These are phyloP conservation scores for Claviceps sorghi DNA, from an alignment of 2,329 filamentous ascomycete species.

Conservation along the genomic window DNA sequence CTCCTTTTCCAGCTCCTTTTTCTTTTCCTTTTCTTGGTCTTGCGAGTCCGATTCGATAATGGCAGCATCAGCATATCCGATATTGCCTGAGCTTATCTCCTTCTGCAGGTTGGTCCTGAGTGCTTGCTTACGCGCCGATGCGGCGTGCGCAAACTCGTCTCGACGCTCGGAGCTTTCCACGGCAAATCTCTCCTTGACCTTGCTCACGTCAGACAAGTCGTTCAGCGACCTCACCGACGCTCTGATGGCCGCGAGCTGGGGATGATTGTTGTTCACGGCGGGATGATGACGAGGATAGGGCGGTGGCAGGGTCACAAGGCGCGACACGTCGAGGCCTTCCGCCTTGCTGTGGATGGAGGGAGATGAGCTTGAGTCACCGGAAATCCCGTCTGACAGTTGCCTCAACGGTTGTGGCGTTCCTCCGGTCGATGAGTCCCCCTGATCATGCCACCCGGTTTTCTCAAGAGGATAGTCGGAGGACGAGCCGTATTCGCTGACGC, in stretches of 20 bases:
- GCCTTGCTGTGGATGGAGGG: conserved; percentile 30
- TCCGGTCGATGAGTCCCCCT: conserved; percentile 20
- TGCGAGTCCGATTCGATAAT: conserved; percentile 65
- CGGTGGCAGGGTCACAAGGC: conserved; percentile 82
- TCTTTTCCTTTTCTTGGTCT: conserved; percentile 51
- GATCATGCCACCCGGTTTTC: conserved; percentile 40
- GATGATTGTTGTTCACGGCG: conserved; percentile 90
- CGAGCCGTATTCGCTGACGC: conserved; percentile 25
- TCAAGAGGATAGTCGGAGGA: conserved; percentile 39
- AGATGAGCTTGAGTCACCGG: conserved; percentile 25
- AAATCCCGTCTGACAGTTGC: conserved; percentile 21
- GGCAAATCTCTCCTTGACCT: conserved; percentile 48
- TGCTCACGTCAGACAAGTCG: conserved; percentile 57
- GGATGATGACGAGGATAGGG: conserved; percentile 91
- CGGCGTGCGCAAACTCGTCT: conserved; percentile 37
- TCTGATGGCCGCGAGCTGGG: conserved; percentile 67
- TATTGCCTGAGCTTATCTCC: conserved; percentile 62
- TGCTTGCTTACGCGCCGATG: conserved; percentile 41
- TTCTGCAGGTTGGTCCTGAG: conserved; percentile 63
- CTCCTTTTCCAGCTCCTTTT: conserved; percentile 59
- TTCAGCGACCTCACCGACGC: conserved; percentile 58
- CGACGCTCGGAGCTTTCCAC: conserved; percentile 42
- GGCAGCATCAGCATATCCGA: conserved; percentile 71
- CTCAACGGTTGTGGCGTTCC: conserved; percentile 29
- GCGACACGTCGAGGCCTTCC: conserved; percentile 67